Conservation (phyloP, 345 rosid species). For the Hypericum perforatum region DNA sequence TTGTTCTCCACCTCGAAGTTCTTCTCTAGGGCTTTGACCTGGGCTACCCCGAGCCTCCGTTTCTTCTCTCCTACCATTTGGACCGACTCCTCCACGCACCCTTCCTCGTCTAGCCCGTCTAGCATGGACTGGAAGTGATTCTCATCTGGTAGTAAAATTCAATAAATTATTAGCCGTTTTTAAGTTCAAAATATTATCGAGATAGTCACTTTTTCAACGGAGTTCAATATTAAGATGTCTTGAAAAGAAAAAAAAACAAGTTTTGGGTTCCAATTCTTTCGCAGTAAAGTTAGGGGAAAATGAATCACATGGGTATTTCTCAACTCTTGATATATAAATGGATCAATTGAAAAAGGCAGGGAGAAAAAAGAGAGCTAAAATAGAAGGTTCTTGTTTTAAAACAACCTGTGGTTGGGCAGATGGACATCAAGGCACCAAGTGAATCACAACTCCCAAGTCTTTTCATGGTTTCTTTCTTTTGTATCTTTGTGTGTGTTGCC, state of each 20-base stretch:
- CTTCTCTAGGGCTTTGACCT: constrained; percentile 4
- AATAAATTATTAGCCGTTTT: too few relatives aligned
- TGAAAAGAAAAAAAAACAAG: too few relatives aligned
- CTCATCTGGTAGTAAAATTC: not conserved
- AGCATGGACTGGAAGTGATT: not conserved
- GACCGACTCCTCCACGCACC: not conserved
- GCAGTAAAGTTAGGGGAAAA: too few relatives aligned
- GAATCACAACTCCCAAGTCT: not conserved
- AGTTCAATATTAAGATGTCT: too few relatives aligned
- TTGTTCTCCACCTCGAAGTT: constrained; percentile 7
- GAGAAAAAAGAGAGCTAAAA: not conserved
- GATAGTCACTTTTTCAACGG: too few relatives aligned
- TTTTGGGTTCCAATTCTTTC: too few relatives aligned
- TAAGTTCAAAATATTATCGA: too few relatives aligned
- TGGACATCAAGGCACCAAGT: not conserved
- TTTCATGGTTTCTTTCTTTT: not conserved
- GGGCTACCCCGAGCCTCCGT: not conserved
- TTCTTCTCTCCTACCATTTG: not conserved
- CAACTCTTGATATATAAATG: too few relatives aligned
- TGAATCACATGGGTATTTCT: too few relatives aligned
- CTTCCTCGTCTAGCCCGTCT: not conserved
- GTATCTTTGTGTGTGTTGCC: not conserved
- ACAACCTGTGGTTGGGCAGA: not conserved
- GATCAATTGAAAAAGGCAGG: too few relatives aligned
- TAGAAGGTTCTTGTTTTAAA: not conserved